Evolutionary conservation across 306 rosid species (phyloP), one percentile per base, ranked within the genome.

Genomic region (Luffa acutangula): DNA sequence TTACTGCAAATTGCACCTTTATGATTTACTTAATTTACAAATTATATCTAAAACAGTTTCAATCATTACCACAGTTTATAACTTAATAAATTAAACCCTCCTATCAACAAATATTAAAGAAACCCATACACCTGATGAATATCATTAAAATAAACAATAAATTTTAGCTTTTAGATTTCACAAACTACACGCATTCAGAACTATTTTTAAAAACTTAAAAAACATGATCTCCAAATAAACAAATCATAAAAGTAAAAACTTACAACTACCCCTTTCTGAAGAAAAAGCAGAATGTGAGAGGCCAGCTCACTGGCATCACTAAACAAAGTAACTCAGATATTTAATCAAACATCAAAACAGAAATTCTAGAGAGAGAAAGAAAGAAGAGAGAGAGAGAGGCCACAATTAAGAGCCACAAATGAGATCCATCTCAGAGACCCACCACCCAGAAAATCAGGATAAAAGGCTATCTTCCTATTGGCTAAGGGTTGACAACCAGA

Each of bases 401-500:
- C 63, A 79, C 65, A 65, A 75, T 78, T 49, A 39, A 84, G 58
- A 64, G 79, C 87, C 91, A 82, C 76, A 36, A 60, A 57, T 13
- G 53, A 77, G 46, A 57, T 66, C 70, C 59, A 86, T 65, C 49
- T 5, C 39, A 66, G 21, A n/a, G 82, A 77, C 90, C 88, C 90
- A 85, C 88, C 76, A 82, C 81, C 86, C 87, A 82, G 74, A 82
- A 85, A 85, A 82, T 80, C 72, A 51, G 84, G 90, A 78, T 63
- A 17, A 46, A 65, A 17, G 49, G 75, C 36, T 21, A 63, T 67
- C 77, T 37, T 75, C 70, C 17, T 52, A 75, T 83, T 81, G 83
- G 83, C 84, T 74, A 67, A 77, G 79, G 49, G 69, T 78, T 58
- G 81, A 74, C 78, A 37, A 45, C 51, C 48, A 57, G 37, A 71